Evolutionary conservation across 495 filamentous ascomycete genomes (phyloP).

Genomic region (Echria macrotheca): DNA sequence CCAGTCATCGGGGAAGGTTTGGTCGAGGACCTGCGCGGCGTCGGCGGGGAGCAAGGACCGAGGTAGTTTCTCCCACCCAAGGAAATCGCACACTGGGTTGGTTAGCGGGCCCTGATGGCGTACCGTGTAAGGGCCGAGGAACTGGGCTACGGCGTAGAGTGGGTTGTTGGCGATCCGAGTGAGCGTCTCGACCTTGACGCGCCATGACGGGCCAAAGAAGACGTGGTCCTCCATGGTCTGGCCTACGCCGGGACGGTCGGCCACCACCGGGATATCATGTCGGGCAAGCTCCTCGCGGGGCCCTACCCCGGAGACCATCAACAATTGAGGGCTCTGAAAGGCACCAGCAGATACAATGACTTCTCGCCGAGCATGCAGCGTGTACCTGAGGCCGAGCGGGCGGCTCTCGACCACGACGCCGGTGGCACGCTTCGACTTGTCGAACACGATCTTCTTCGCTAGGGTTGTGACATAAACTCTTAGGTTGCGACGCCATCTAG

Average conservation of each 20-base stretch:
- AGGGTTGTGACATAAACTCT: slow-evolving; percentile 9
- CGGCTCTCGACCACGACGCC: slow-evolving; percentile 40
- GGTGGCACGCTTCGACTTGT: slow-evolving; percentile 38
- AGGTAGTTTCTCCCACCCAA: slow-evolving; percentile 46
- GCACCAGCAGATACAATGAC: slow-evolving; percentile 54
- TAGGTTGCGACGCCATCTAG: background rate
- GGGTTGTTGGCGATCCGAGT: slow-evolving; percentile 9
- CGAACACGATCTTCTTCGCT: slow-evolving; percentile 26
- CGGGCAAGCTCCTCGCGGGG: slow-evolving; percentile 20
- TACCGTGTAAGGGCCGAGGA: slow-evolving; percentile 21
- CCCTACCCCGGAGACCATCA: slow-evolving; percentile 36
- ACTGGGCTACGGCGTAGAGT: slow-evolving; percentile 23
- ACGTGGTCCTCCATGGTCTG: slow-evolving; percentile 46
- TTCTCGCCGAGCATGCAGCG: slow-evolving; percentile 43
- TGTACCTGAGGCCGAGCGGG: slow-evolving; percentile 30
- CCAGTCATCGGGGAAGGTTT: slow-evolving; percentile 48
- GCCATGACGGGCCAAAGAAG: slow-evolving; percentile 30
- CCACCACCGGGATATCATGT: slow-evolving; percentile 31
- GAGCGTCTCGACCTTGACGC: slow-evolving; percentile 36
- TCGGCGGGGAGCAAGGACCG: slow-evolving; percentile 12
- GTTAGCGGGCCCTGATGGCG: slow-evolving; percentile 32
- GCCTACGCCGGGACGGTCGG: slow-evolving; percentile 44
- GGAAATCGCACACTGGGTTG: slow-evolving; percentile 38
- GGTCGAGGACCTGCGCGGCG: slow-evolving; percentile 28
- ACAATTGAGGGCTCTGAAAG: slow-evolving; percentile 35